A percentile compares a stretch with the other conserved stretches of the same genome.
phyloP scores from a whole-genome alignment of 768 basidiomycete genomes.

The Termitomyces sp. region DNA sequence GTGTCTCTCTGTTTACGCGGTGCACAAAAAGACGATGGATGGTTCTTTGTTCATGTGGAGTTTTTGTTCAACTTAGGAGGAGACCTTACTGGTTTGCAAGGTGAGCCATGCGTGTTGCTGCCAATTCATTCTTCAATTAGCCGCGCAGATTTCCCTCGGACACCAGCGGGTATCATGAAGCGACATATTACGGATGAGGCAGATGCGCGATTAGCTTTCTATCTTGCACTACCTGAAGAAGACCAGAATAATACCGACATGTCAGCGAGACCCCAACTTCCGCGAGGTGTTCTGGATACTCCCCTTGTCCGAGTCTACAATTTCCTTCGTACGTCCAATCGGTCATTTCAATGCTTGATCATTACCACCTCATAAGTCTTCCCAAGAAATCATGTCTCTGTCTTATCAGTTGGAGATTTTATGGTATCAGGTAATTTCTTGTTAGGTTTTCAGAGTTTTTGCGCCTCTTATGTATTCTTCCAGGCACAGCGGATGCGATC shows the following conservation, averaged over 20 bases:
- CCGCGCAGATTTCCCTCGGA: constrained; percentile 63
- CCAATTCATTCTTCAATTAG: neutral
- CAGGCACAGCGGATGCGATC: constrained; percentile 71
- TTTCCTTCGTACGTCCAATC: constrained; percentile 66
- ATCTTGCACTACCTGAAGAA: constrained; percentile 43
- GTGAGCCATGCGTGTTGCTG: constrained; percentile 24
- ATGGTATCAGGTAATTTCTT: constrained; percentile 55
- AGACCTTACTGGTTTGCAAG: constrained; percentile 67
- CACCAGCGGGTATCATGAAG: constrained; percentile 56
- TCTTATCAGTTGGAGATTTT: constrained; percentile 91
- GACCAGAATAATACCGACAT: constrained; percentile 33
- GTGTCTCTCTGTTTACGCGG: constrained; percentile 71
- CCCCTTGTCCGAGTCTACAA: constrained; percentile 85
- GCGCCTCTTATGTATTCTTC: constrained; percentile 8
- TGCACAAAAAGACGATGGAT: constrained; percentile 62
- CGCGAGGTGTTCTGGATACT: constrained; percentile 63
- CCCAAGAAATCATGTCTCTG: constrained; percentile 81
- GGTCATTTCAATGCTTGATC: neutral
- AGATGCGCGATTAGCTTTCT: constrained; percentile 59
- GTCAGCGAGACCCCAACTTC: constrained; percentile 46
- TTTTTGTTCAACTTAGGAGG: constrained; percentile 72
- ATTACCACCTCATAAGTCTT: neutral
- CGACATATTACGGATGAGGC: constrained; percentile 71
- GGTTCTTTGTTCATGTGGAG: constrained; percentile 81
- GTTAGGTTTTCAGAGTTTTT: neutral